A percentile compares a stretch with the other conserved stretches of the same genome.
These are phyloP conservation scores for Hamamelis virginiana DNA, from an alignment of 164 flowering plant genomes.

Conservation along the genomic window DNA sequence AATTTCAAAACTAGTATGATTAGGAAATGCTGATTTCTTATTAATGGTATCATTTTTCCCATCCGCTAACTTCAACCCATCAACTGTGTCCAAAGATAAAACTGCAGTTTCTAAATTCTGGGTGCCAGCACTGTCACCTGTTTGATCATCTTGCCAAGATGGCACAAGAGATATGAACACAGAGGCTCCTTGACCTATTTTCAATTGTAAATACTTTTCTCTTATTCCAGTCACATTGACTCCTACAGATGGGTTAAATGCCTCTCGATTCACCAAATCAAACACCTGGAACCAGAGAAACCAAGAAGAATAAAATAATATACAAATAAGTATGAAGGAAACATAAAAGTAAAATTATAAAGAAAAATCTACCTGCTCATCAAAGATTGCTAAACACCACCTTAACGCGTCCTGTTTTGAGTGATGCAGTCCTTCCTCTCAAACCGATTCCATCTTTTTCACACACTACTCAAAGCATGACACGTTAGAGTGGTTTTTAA, in stretches of 20 bases:
- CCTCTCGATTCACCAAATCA: constrained; percentile 89
- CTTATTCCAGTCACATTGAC: constrained; percentile 76
- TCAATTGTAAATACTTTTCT: constrained; percentile 72
- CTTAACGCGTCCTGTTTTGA: no score
- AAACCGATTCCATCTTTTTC: no score
- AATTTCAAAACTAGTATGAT: no score
- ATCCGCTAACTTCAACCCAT: no score
- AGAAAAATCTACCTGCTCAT: constrained; percentile 68
- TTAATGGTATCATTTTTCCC: no score
- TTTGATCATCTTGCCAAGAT: constrained; percentile 41
- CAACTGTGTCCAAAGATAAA: constrained; percentile 41
- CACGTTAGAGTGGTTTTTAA: no score
- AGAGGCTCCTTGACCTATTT: constrained; percentile 70
- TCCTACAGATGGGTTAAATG: constrained; percentile 60
- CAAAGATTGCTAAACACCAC: constrained; percentile 81
- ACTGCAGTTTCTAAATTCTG: constrained; percentile 37
- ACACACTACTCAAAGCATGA: no score
- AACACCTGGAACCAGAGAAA: constrained; percentile 61
- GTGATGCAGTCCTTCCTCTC: no score
- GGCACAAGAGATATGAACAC: constrained; percentile 66
- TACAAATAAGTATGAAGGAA: background rate
- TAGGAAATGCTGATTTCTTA: no score
- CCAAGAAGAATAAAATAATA: background rate
- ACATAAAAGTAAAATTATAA: background rate
- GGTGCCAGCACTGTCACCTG: constrained; percentile 20